Base-by-base conservation (phyloP, 192 early-diverging fungal genomes). In the Backusella mclennaniae region DNA sequence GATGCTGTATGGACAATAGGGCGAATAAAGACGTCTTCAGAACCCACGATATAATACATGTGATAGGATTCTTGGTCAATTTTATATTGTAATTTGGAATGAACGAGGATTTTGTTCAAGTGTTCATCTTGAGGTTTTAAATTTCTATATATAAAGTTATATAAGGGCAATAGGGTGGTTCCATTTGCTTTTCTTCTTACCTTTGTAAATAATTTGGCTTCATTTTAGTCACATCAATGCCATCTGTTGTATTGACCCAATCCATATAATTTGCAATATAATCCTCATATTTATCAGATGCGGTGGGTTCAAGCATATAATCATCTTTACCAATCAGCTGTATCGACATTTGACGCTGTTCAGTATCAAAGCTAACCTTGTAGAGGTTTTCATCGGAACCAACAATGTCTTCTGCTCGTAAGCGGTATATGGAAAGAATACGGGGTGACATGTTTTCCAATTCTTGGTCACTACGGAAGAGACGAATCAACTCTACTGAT, bases 11-110 rank as follows among this genome's bases (percentile, higher is more conserved):
- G 68, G 6, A 77, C 69, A 5, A 46, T 39, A 44, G 85, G 83
- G 38, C 84, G 87, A 84, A 79, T 85, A 87, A 95, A 98, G 83
- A 89, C 91, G 74, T 99, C 98, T 81, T 99, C 98, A 4, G 97
- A 96, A 29, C 93, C 88, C 56, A 93, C 95, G 33, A 99, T 92
- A 81, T 96, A 99, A 80, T 96, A 99, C 72, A 99, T 94, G 86
- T 96, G 95, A 89, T 99, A 99, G 8, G 97, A 97, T 81, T 98
- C 97, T 59, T 95, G 90, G 52, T 95, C 94, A 56, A 99, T 97
- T 88, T 99, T 99, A 81, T 97, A 91, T 82, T 99, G 95, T 66
- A 99, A 84, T 11, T 93, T 95, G 80, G 89, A 88, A 46, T 88
- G 88, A 49, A 91, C 90, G 79, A 90, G 87, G 21, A 96, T 81